Evolutionary conservation across 2,329 filamentous ascomycete genomes (phyloP).

Genomic region (Metarhizium anisopliae): DNA sequence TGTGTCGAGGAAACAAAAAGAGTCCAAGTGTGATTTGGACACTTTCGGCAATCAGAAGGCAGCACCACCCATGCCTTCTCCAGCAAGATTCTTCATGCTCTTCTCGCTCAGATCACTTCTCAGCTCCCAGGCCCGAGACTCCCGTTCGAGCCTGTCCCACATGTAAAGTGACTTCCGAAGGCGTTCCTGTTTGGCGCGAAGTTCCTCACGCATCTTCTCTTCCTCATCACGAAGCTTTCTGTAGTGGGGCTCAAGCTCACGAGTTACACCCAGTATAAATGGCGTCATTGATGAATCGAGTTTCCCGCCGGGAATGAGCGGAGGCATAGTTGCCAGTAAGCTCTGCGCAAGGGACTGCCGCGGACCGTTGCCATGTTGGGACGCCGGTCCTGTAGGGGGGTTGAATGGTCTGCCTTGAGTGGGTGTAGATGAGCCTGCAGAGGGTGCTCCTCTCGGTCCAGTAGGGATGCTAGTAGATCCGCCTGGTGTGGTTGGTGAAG

Average conservation of each 20-base stretch:
- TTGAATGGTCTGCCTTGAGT: constrained; percentile 41
- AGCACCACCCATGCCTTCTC: constrained; percentile 45
- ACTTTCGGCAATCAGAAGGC: constrained; percentile 34
- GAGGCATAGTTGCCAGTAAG: constrained; percentile 41
- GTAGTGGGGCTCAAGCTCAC: constrained; percentile 46
- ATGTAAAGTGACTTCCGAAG: constrained; percentile 41
- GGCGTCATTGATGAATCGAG: constrained; percentile 38
- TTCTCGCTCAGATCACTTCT: constrained; percentile 47
- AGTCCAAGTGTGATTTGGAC: background rate
- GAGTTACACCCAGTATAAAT: constrained; percentile 36
- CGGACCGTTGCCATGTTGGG: constrained; percentile 25
- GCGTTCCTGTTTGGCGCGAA: constrained; percentile 44
- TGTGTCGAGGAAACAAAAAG: background rate
- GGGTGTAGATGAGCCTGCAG: constrained; percentile 29
- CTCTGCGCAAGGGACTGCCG: constrained; percentile 42
- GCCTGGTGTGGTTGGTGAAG: constrained; percentile 30
- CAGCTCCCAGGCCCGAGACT: constrained; percentile 44
- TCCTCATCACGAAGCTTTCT: constrained; percentile 48
- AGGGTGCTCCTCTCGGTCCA: constrained; percentile 31
- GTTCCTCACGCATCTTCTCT: constrained; percentile 45
- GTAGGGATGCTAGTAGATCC: constrained; percentile 37
- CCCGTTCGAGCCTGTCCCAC: constrained; percentile 47
- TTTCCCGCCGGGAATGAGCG: constrained; percentile 45
- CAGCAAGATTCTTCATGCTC: constrained; percentile 47
- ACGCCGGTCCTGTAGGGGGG: constrained; percentile 46